These are phyloP conservation scores for Solanum piurae DNA, from an alignment of 257 asterid genomes.

Conservation along the genomic window DNA sequence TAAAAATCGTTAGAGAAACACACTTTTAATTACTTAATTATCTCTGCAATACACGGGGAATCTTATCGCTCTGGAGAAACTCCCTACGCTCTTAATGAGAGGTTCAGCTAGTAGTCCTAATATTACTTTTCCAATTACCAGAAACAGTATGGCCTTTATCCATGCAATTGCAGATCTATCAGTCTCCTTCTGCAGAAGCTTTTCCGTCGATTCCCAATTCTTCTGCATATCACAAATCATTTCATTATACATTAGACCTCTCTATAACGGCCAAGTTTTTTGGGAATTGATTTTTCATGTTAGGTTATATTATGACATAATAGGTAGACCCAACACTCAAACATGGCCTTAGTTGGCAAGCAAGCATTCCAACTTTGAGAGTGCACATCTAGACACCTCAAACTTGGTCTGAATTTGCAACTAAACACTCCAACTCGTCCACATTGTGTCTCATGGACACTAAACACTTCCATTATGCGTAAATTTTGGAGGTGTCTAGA, in stretches of 20 bases:
- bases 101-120: constrained; percentile 58
- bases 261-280: not conserved
- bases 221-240: constrained; percentile 22
- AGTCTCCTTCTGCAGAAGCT: constrained; percentile 26
- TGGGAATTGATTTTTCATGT: too few relatives aligned
- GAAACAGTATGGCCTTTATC: constrained; percentile 31
- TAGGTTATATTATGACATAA: not conserved
- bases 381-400: not conserved
- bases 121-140: constrained; percentile 30
- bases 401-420: not conserved
- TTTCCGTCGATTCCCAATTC: constrained; percentile 51
- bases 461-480: too few relatives aligned
- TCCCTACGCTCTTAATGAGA: constrained; percentile 45
- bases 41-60: constrained; percentile 12
- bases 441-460: not conserved
- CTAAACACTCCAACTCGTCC: not conserved
- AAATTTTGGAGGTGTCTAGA: not conserved
- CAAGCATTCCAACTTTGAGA: not conserved
- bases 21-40: too few relatives aligned
- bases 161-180: constrained; percentile 41
- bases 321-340: not conserved
- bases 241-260: not conserved
- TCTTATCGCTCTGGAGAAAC: constrained; percentile 26
- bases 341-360: not conserved
- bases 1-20: not conserved